Evolutionary conservation across 2,329 filamentous ascomycete genomes (phyloP), one percentile per base, ranked within the genome.

Genomic region (Lachnellula subtilissima): DNA sequence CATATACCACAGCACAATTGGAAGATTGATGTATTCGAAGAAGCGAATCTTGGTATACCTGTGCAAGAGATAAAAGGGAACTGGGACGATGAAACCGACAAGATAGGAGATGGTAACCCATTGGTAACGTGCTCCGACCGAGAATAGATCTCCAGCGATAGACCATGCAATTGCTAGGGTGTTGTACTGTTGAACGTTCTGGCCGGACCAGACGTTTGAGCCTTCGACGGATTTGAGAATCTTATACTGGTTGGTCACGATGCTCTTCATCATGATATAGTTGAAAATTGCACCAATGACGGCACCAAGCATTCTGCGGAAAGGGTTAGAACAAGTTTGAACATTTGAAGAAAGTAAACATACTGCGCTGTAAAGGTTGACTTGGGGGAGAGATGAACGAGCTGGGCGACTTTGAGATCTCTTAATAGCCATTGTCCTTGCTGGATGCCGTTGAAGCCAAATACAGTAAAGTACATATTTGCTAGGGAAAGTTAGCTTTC

Each of bases 301-400:
- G 15, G 69, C 73, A 5, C 75, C 75, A 5, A 69, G 50, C 9
- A 76, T 69, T 54, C 37, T 39, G n/a, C 4, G 14, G 14, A n/a
- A 39, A 14, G 37, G 1, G 12, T 39, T 15, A 17, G 37, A 17
- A 15, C 14, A 39, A n/a, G n/a, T 39, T n/a, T 15, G 37, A 15
- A 39, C 12, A n/a, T 15, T 17, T 17, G 4, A 12, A 39, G n/a
- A 39, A 39, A 4, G 2, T 28, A 8, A 28, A 28, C 14, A n/a
- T 39, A 39, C 37, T 77, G 77, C 8, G 78, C 76, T 71, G 81
- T 76, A 71, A 88, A 88, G 76, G 87, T 84, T 23, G 82, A 85
- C 32, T 82, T 75, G 8, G 84, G 84, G 0, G 84, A 83, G n/a
- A 79, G 70, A 64, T 79, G 79, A 73, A 78, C 77, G 57, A 76